These are phyloP conservation scores for Endocalyx cinctus DNA, from an alignment of 2,329 filamentous ascomycete genomes.

Conservation along the genomic window DNA sequence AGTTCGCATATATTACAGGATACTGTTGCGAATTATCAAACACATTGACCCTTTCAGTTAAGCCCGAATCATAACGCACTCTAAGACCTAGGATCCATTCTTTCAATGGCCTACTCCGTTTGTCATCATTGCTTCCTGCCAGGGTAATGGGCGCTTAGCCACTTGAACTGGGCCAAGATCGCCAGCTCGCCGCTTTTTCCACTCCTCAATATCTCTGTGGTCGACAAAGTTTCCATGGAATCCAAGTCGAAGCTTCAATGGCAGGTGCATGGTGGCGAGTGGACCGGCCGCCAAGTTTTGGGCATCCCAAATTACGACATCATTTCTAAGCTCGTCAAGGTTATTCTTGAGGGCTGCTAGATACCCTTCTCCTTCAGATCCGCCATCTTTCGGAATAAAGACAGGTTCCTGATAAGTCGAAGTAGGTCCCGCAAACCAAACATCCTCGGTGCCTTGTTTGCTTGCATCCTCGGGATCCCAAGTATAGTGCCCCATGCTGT, in stretches of 20 bases:
- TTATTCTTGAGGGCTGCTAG: slow-evolving; percentile 41
- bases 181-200: slow-evolving; percentile 32
- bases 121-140: slow-evolving; percentile 26
- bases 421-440: slow-evolving; percentile 40
- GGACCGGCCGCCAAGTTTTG: slow-evolving; percentile 33
- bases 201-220: slow-evolving; percentile 37
- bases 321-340: slow-evolving; percentile 40
- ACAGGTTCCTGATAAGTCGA: slow-evolving; percentile 49
- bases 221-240: slow-evolving; percentile 41
- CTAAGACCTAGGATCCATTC: slow-evolving; percentile 6
- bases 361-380: slow-evolving; percentile 46
- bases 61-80: slow-evolving; percentile 6
- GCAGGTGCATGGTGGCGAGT: slow-evolving; percentile 35
- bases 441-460: slow-evolving; percentile 26
- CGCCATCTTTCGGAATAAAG: slow-evolving; percentile 42
- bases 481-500: slow-evolving; percentile 41
- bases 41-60: no score
- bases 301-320: slow-evolving; percentile 39
- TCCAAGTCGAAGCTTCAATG: slow-evolving; percentile 35
- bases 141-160: slow-evolving; percentile 33
- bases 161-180: slow-evolving; percentile 34
- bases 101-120: slow-evolving; percentile 3
- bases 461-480: slow-evolving; percentile 22
- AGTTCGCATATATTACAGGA: no score
- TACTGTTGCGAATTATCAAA: no score